Evolutionary conservation across 2,329 filamentous ascomycete genomes (phyloP).

Genomic region (Xylaria sp.): DNA sequence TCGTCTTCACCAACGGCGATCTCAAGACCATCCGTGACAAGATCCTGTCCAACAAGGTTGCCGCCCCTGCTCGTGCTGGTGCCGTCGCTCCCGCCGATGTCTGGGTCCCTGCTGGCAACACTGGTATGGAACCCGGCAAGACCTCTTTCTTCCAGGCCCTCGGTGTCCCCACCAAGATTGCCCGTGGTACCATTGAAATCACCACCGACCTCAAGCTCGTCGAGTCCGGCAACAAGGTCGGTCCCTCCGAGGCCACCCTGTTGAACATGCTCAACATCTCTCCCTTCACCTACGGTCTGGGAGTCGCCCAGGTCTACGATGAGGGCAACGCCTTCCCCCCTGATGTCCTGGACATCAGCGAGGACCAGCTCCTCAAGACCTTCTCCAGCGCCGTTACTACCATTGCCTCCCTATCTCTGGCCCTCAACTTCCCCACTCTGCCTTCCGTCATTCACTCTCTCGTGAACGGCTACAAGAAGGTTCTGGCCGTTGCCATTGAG

Average conservation of each 20-base stretch:
- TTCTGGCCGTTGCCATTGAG: conserved; percentile 86
- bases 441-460: conserved; percentile 96
- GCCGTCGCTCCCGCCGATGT: conserved; percentile 94
- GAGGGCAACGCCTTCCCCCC: conserved; percentile 91
- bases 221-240: conserved; percentile 92
- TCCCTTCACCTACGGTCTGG: conserved; percentile 99
- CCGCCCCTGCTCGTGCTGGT: conserved; percentile 97
- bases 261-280: conserved; percentile 99
- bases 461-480: conserved; percentile 98
- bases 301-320: conserved; percentile 96
- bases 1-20: conserved; percentile 99
- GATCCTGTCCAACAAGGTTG: conserved; percentile 96
- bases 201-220: conserved; percentile 97
- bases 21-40: conserved; percentile 93
- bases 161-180: conserved; percentile 99
- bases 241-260: conserved; percentile 97
- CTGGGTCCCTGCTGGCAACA: conserved; percentile 97
- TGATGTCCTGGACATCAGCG: conserved; percentile 89
- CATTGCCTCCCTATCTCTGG: conserved; percentile 91
- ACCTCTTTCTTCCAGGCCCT: conserved; percentile 99
- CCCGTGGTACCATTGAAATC: conserved; percentile 99
- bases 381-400: conserved; percentile 85
- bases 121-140: conserved; percentile 99
- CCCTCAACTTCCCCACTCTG: conserved; percentile 93
- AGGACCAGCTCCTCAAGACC: conserved; percentile 89